A percentile compares a stretch with the other conserved stretches of the same genome.
Evolutionary conservation across 202 grass and related monocot genomes (phyloP).

Genomic region (Zizania palustris): DNA sequence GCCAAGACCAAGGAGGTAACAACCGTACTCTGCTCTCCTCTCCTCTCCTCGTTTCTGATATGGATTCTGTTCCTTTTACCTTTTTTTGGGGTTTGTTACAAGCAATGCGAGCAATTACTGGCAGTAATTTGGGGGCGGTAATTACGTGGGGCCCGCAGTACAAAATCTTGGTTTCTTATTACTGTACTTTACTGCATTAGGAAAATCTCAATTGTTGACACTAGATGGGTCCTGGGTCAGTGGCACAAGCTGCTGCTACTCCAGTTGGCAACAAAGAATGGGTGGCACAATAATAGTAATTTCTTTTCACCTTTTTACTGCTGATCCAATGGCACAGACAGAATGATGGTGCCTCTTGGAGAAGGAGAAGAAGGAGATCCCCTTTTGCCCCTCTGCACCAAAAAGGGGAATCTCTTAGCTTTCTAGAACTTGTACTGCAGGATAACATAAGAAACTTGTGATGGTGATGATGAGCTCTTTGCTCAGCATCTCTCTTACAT

Average conservation of each 20-base stretch:
- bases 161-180: conserved; percentile 13
- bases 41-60: no score
- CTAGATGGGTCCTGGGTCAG: no score
- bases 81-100: no score
- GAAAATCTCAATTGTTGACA: conserved; percentile 17
- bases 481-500: conserved; percentile 20
- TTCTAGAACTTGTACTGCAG: conserved; percentile 64
- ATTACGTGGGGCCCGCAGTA: conserved; percentile 1
- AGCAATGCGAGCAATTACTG: background rate
- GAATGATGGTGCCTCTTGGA: conserved; percentile 39
- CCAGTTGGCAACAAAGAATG: conserved; percentile 12
- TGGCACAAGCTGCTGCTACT: background rate
- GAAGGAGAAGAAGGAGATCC: conserved; percentile 17
- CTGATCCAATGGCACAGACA: conserved; percentile 13
- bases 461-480: conserved; percentile 26
- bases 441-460: conserved; percentile 39
- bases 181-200: conserved; percentile 7
- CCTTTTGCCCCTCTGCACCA: conserved; percentile 21
- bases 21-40: background rate
- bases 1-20: conserved; percentile 86
- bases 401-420: conserved; percentile 49
- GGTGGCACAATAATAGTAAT: background rate
- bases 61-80: background rate
- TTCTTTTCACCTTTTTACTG: conserved; percentile 14
- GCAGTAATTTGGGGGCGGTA: background rate